A percentile compares a stretch with the other conserved stretches of the same genome.
Conservation (phyloP, 2,329 filamentous ascomycete species). For the Fusarium illudens region DNA sequence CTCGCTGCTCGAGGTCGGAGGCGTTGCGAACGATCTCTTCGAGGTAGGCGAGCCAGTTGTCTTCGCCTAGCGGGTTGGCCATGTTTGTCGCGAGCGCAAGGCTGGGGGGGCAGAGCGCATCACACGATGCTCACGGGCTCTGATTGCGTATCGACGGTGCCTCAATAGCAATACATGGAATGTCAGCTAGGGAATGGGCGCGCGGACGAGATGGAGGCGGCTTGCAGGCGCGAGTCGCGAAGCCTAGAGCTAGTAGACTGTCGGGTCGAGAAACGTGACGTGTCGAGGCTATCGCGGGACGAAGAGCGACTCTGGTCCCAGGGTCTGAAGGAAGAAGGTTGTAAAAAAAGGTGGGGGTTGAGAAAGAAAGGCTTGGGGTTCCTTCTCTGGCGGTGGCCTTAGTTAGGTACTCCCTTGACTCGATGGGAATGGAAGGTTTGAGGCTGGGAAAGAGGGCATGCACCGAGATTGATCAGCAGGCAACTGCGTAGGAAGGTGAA, state of each 20-base stretch:
- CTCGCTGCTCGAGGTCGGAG: conserved; percentile 70
- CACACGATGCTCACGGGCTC: conserved; percentile 25
- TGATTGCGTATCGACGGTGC: neutral
- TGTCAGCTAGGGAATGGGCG: neutral
- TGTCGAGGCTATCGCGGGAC: conserved; percentile 29
- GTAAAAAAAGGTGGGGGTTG: neutral
- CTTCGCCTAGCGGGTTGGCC: conserved; percentile 74
- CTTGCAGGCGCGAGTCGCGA: neutral
- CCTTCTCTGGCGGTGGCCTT: neutral
- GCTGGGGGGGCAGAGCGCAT: conserved; percentile 35
- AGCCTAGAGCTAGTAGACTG: neutral
- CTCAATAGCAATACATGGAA: conserved; percentile 26
- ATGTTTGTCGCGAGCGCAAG: conserved; percentile 47
- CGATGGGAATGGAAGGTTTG: conserved; percentile 11
- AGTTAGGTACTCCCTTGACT: conserved; percentile 4
- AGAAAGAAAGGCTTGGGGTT: neutral
- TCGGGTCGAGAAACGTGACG: conserved; percentile 24
- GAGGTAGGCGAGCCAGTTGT: conserved; percentile 79
- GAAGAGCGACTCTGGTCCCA: conserved; percentile 10
- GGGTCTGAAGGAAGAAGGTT: neutral
- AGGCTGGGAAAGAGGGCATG: conserved; percentile 12
- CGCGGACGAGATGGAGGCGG: neutral
- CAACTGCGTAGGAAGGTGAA: conserved; percentile 18
- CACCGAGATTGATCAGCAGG: conserved; percentile 31
- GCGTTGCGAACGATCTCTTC: conserved; percentile 73